A percentile compares a stretch with the other conserved stretches of the same genome.
phyloP scores from a whole-genome alignment of 176 grass and related monocot genomes.

The Avena insularis region DNA sequence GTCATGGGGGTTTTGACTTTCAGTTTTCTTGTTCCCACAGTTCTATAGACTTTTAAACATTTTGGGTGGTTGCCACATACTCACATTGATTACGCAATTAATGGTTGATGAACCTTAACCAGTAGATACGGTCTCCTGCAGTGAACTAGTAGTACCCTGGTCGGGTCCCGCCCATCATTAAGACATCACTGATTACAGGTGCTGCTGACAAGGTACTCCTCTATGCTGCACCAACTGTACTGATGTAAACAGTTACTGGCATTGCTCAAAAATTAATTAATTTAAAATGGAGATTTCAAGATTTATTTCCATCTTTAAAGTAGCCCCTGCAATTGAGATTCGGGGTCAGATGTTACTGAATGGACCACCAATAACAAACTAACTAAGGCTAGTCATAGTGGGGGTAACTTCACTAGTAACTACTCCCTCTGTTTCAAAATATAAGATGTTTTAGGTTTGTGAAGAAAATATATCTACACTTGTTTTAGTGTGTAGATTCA shows the following conservation, averaged over 20 bases:
- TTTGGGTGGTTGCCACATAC: background rate
- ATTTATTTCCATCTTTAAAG: background rate
- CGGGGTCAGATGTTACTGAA: background rate
- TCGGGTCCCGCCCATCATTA: no score
- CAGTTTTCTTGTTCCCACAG: no score
- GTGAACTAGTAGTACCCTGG: no score
- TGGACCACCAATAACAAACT: background rate
- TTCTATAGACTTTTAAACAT: background rate
- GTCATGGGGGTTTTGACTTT: no score
- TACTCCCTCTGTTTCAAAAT: no score
- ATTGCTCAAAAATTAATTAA: background rate
- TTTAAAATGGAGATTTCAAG: background rate
- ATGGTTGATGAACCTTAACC: background rate
- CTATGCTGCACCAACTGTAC: background rate
- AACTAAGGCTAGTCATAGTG: no score
- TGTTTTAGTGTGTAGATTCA: no score
- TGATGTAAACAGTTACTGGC: background rate
- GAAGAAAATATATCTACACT: no score
- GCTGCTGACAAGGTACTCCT: no score
- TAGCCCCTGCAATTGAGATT: background rate
- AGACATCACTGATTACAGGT: no score
- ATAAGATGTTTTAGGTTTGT: no score
- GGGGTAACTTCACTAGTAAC: no score
- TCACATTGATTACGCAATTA: conserved; percentile 4
- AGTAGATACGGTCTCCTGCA: background rate